These are phyloP conservation scores for Penicillium maclennaniae DNA, from an alignment of 495 filamentous ascomycete species.

Conservation along the genomic window DNA sequence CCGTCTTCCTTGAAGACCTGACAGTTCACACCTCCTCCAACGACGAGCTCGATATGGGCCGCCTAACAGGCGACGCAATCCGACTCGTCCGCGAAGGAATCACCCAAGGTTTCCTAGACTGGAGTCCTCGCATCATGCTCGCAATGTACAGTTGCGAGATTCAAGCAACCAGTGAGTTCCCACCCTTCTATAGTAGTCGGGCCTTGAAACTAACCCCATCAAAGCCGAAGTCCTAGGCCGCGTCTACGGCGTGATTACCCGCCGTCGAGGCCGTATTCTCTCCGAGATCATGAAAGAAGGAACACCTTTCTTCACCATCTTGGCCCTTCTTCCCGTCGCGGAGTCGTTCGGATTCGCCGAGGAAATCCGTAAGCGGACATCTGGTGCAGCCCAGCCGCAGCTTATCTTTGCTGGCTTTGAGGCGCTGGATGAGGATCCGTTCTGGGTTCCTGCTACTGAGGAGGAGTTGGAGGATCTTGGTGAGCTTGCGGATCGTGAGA, in stretches of 20 bases:
- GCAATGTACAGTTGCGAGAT: conserved; percentile 99
- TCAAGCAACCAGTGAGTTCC: conserved; percentile 77
- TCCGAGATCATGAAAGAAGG: conserved; percentile 92
- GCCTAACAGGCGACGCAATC: conserved; percentile 87
- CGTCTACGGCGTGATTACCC: conserved; percentile 89
- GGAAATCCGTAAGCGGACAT: conserved; percentile 92
- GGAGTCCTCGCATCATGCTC: conserved; percentile 87
- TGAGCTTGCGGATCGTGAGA: conserved; percentile 87
- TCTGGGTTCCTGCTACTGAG: conserved; percentile 95
- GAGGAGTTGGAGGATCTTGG: conserved; percentile 96
- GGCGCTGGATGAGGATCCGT: conserved; percentile 86
- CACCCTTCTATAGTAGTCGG: background rate
- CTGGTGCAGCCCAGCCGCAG: conserved; percentile 85
- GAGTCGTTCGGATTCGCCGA: conserved; percentile 95
- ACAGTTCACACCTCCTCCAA: conserved; percentile 49
- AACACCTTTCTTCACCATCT: conserved; percentile 92
- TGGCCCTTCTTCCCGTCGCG: conserved; percentile 79
- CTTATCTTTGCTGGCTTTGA: conserved; percentile 91
- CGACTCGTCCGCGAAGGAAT: conserved; percentile 83
- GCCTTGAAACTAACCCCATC: conserved; percentile 4
- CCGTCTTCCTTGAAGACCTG: conserved; percentile 85
- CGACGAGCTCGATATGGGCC: conserved; percentile 70
- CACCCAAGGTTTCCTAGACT: conserved; percentile 84
- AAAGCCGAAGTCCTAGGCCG: conserved; percentile 88
- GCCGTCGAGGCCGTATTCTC: conserved; percentile 83